These are phyloP conservation scores for Ogataea nakhonphanomensis DNA, from an alignment of 805 yeast species.

Conservation along the genomic window DNA sequence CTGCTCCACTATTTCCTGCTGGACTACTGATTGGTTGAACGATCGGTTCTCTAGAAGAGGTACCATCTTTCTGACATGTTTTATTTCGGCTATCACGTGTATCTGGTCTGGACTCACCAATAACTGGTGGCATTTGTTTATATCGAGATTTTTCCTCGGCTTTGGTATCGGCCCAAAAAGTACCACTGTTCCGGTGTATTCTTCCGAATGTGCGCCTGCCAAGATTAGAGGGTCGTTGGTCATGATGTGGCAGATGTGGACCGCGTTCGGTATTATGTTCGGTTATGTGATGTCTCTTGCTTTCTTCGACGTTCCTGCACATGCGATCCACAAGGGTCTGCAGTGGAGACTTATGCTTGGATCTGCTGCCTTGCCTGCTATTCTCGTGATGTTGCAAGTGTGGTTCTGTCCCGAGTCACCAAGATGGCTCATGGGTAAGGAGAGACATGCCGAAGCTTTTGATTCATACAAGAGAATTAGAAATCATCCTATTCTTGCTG, in stretches of 20 bases:
- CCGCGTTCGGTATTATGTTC: slow-evolving; percentile 71
- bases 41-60: slow-evolving; percentile 58
- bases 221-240: slow-evolving; percentile 63
- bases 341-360: slow-evolving; percentile 73
- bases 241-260: slow-evolving; percentile 74
- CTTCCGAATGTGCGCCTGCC: slow-evolving; percentile 64
- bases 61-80: slow-evolving; percentile 63
- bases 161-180: slow-evolving; percentile 69
- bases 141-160: slow-evolving; percentile 63
- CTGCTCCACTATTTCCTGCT: slow-evolving; percentile 57
- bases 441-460: slow-evolving; percentile 56
- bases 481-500: slow-evolving; percentile 53
- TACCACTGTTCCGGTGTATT: slow-evolving; percentile 68
- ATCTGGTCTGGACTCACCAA: slow-evolving; percentile 65
- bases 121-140: slow-evolving; percentile 66
- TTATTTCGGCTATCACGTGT: slow-evolving; percentile 57
- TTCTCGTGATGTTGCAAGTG: slow-evolving; percentile 55
- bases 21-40: slow-evolving; percentile 61
- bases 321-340: slow-evolving; percentile 47
- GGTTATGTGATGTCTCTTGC: slow-evolving; percentile 67
- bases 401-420: slow-evolving; percentile 75
- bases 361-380: slow-evolving; percentile 65
- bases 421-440: slow-evolving; percentile 74
- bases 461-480: slow-evolving; percentile 49
- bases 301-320: slow-evolving; percentile 50